These are phyloP conservation scores for Plasmopara muralis DNA, from an alignment of 352 stramenopile species.

Conservation along the genomic window DNA sequence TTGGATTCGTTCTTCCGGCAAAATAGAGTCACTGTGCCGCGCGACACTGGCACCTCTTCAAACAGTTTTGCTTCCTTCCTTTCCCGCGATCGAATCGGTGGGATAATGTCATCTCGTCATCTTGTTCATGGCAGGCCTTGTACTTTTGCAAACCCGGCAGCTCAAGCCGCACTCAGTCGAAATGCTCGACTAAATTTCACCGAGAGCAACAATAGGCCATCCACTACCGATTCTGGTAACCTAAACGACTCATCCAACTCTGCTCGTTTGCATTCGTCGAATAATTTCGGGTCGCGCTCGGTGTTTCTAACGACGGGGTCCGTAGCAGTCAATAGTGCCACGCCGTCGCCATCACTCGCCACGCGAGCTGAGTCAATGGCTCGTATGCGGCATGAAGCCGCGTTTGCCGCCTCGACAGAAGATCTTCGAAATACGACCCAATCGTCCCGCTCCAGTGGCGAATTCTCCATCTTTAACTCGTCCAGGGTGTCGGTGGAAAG, in stretches of 20 bases:
- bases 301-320: slow-evolving; percentile 18
- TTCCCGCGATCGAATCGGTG: slow-evolving; percentile 27
- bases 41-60: slow-evolving; percentile 15
- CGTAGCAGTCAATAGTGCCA: slow-evolving; percentile 18
- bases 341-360: slow-evolving; percentile 7
- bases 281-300: slow-evolving; percentile 8
- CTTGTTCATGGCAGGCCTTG: slow-evolving; percentile 1
- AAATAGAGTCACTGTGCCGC: slow-evolving; percentile 35
- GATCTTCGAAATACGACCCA: slow-evolving; percentile 21
- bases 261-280: slow-evolving; percentile 11
- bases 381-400: slow-evolving; percentile 7
- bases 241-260: slow-evolving; percentile 17
- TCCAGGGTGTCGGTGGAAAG: slow-evolving; percentile 12
- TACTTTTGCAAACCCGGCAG: slow-evolving; percentile 12
- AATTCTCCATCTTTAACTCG: slow-evolving; percentile 37
- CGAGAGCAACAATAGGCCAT: slow-evolving; percentile 23
- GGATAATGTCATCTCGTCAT: slow-evolving; percentile 19
- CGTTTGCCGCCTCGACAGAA: slow-evolving; percentile 18
- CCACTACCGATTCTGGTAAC: slow-evolving; percentile 15
- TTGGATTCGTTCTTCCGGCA: slow-evolving; percentile 50
- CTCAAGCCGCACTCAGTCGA: slow-evolving; percentile 17
- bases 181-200: slow-evolving; percentile 4
- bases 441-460: slow-evolving; percentile 26
- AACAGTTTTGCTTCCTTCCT: slow-evolving; percentile 27
- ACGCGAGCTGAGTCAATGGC: slow-evolving; percentile 6